Evolutionary conservation across 257 asterid species (phyloP).

Genomic region (Osmanthus fragrans): DNA sequence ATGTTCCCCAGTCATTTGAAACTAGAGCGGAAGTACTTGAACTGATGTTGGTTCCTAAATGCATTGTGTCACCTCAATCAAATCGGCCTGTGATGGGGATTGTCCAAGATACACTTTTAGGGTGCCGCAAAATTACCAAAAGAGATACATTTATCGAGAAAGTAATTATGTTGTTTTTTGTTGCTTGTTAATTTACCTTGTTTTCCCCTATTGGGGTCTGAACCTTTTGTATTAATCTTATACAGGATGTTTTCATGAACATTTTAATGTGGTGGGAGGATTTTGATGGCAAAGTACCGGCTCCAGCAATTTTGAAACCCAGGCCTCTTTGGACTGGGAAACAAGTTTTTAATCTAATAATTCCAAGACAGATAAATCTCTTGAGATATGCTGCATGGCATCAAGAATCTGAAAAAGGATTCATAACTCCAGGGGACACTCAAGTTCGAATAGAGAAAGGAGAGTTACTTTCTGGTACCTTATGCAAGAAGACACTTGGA

Average conservation of each 20-base stretch:
- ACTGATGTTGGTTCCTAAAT: slow-evolving; percentile 98
- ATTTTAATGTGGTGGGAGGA: slow-evolving; percentile 99
- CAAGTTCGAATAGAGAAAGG: slow-evolving; percentile 95
- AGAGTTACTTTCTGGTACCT: slow-evolving; percentile 89
- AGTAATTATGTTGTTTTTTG: slow-evolving; percentile 41
- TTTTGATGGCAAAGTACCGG: slow-evolving; percentile 98
- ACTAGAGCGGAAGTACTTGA: slow-evolving; percentile 98
- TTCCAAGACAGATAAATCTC: slow-evolving; percentile 92
- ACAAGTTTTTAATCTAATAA: slow-evolving; percentile 91
- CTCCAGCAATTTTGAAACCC: slow-evolving; percentile 94
- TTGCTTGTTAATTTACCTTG: neutral
- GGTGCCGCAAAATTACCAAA: slow-evolving; percentile 94
- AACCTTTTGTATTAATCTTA: slow-evolving; percentile 15
- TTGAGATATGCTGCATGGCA: slow-evolving; percentile 94
- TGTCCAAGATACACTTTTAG: slow-evolving; percentile 95
- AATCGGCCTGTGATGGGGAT: slow-evolving; percentile 99
- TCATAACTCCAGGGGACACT: slow-evolving; percentile 96
- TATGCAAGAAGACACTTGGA: slow-evolving; percentile 97
- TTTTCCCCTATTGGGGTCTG: slow-evolving; percentile 1
- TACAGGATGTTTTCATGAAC: slow-evolving; percentile 98
- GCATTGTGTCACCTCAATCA: slow-evolving; percentile 94
- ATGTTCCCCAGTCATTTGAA: slow-evolving; percentile 99
- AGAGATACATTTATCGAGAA: slow-evolving; percentile 96
- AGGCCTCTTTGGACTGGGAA: slow-evolving; percentile 99
- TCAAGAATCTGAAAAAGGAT: slow-evolving; percentile 79